Evolutionary conservation across 2,329 filamentous ascomycete species (phyloP).

Genomic region (Penicillium sp.): DNA sequence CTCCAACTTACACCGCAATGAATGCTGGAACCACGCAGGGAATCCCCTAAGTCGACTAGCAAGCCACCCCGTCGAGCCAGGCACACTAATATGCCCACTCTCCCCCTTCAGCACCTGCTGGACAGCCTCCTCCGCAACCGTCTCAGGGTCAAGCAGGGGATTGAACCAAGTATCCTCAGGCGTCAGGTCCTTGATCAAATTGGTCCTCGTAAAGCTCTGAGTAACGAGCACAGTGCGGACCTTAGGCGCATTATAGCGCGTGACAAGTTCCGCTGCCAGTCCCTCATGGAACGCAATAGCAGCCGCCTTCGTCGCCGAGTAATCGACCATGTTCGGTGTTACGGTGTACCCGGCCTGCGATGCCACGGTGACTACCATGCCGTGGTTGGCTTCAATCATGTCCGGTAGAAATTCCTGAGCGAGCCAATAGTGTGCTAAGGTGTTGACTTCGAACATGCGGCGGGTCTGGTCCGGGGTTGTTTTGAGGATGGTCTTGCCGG

Average conservation of each 20-base stretch:
- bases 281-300: slow-evolving; percentile 68
- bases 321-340: slow-evolving; percentile 66
- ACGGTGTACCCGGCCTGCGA: slow-evolving; percentile 62
- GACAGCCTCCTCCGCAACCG: slow-evolving; percentile 64
- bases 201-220: slow-evolving; percentile 61
- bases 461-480: slow-evolving; percentile 58
- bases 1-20: slow-evolving; percentile 46
- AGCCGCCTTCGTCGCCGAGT: slow-evolving; percentile 65
- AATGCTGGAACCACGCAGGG: slow-evolving; percentile 64
- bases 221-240: slow-evolving; percentile 65
- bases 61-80: slow-evolving; percentile 49
- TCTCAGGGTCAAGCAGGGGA: slow-evolving; percentile 58
- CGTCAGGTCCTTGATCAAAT: slow-evolving; percentile 59
- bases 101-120: slow-evolving; percentile 58
- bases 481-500: slow-evolving; percentile 61
- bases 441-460: slow-evolving; percentile 69
- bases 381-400: slow-evolving; percentile 65
- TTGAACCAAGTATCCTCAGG: slow-evolving; percentile 53
- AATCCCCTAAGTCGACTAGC: slow-evolving; percentile 47
- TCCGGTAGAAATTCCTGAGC: slow-evolving; percentile 65
- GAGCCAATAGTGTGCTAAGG: slow-evolving; percentile 66
- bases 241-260: slow-evolving; percentile 60
- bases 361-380: slow-evolving; percentile 70
- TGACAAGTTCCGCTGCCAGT: slow-evolving; percentile 57
- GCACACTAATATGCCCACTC: slow-evolving; percentile 58